A percentile compares a stretch with the other conserved stretches of the same genome.
phyloP scores from a whole-genome alignment of 306 rosid species.

The Glycine soja region DNA sequence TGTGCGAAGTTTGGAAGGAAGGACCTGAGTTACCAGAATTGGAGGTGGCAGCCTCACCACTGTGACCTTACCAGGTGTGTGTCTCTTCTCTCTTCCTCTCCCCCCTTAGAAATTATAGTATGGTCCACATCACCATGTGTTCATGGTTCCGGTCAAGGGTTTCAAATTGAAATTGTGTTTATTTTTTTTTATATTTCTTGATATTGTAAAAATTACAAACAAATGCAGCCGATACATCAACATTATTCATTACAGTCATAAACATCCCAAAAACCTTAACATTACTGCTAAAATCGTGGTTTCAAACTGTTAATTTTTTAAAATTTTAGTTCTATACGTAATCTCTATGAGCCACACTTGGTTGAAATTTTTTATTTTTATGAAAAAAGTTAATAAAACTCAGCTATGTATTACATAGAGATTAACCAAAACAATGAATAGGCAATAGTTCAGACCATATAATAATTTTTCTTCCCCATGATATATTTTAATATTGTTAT shows the following conservation, averaged over 20 bases:
- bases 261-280: too few species aligned
- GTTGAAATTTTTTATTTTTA: background rate
- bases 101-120: background rate
- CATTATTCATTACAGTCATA: background rate
- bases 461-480: background rate
- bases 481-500: background rate
- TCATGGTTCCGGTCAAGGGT: background rate
- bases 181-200: too few species aligned
- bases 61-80: conserved; percentile 77
- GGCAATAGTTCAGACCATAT: too few species aligned
- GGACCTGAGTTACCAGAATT: conserved; percentile 69
- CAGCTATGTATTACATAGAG: background rate
- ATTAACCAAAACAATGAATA: background rate
- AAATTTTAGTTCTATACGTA: background rate
- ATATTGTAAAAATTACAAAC: too few species aligned
- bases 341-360: background rate
- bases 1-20: conserved; percentile 87
- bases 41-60: conserved; percentile 83
- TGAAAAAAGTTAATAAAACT: background rate
- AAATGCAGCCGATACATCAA: background rate
- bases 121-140: background rate
- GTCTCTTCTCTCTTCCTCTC: background rate
- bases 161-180: too few species aligned
- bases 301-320: too few species aligned
- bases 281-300: background rate